phyloP scores from a whole-genome alignment of 495 filamentous ascomycete species.

The Aspergillus steynii region DNA sequence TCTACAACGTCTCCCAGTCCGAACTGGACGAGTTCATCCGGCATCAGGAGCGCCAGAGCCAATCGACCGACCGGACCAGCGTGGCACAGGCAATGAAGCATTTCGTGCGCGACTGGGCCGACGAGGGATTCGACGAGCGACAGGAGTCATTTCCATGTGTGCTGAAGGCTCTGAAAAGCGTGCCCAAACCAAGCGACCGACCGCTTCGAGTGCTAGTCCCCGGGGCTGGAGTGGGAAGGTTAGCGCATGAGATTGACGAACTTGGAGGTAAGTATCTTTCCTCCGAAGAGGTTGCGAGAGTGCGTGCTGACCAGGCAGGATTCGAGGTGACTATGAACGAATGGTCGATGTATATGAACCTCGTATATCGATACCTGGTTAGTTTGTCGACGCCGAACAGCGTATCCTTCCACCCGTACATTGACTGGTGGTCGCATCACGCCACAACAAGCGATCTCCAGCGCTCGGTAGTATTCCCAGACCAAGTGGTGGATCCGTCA shows the following conservation, averaged over 20 bases:
- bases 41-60: conserved; percentile 13
- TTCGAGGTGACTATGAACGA: conserved; percentile 46
- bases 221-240: conserved; percentile 43
- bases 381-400: conserved; percentile 9
- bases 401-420: conserved; percentile 40
- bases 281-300: neutral
- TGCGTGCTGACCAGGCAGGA: conserved; percentile 13
- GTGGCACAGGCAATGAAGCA: conserved; percentile 47
- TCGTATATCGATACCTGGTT: conserved; percentile 36
- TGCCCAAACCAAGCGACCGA: conserved; percentile 5
- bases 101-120: conserved; percentile 49
- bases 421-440: conserved; percentile 49
- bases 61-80: conserved; percentile 24
- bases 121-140: conserved; percentile 39
- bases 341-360: conserved; percentile 43
- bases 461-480: conserved; percentile 37
- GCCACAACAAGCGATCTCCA: conserved; percentile 36
- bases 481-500: conserved; percentile 22
- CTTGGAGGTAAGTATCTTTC: conserved; percentile 26
- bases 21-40: conserved; percentile 23
- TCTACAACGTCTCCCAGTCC: conserved; percentile 18
- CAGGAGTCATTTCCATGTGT: conserved; percentile 38
- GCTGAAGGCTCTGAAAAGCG: conserved; percentile 24
- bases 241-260: conserved; percentile 40
- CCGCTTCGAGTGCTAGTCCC: conserved; percentile 38